Evolutionary conservation across 2,329 filamentous ascomycete genomes (phyloP), one percentile per base, ranked within the genome.

Genomic region (Ophiostoma populinum): DNA sequence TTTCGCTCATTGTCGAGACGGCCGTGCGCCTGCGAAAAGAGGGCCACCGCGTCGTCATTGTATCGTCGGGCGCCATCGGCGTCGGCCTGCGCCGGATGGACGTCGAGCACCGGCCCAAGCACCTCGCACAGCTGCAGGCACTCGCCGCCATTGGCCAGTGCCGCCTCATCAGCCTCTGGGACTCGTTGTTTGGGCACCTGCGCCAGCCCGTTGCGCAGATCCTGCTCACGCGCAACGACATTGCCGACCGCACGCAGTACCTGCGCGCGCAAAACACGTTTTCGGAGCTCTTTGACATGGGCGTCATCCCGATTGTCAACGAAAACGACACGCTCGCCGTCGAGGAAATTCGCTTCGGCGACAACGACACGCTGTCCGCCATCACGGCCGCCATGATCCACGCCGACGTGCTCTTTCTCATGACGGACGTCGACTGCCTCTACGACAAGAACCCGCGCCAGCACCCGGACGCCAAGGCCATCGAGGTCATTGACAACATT

Each of bases 331-430:
- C 90, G 3, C 62, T 98, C 36, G 83, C 86, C 17, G 90, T 98
- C 44, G 81, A 87, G 29, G 90, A 98, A 67, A 98, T 98, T 60
- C 95, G 95, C 63, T 98, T 98, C 51, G 90, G 90, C 45, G 90
- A 98, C 63, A 98, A 98, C 49, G 90, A 98, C 55, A 98, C 90
- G 2, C 65, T 98, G 31, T 93, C 85, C 10, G 90, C 90, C 38
- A 94, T 98, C 47, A 93, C 90, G 0, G 83, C 90, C 1, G 90
- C 80, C 45, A 95, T 95, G 85, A 81, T 95, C 15, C 83, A 93
- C 49, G 90, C 90, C 34, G 86, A 98, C 50, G 82, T 93, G 48
- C 67, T 98, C 8, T 98, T 98, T 57, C 67, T 98, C 43, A 95
- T 98, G 90, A 98, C 90, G 1, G 90, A 98, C 51, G 90, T 98